Percentiles rank a stretch among this genome's conserved stretches.
These are phyloP conservation scores for Fagopyrum homotropicum DNA, from an alignment of 148 eudicot genomes.

Conservation along the genomic window DNA sequence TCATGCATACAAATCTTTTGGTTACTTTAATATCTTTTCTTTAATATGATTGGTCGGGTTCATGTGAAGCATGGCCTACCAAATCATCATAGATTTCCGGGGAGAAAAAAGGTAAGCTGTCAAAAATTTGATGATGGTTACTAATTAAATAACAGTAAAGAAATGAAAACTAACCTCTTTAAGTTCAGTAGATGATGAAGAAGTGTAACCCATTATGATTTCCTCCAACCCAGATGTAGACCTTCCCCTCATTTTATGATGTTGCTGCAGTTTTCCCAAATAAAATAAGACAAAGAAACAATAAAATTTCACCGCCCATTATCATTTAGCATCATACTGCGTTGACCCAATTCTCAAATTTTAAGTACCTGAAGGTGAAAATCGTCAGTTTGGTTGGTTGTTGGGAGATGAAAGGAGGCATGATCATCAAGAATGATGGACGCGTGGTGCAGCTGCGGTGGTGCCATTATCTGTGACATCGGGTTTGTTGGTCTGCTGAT, in stretches of 20 bases:
- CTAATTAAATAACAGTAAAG: not conserved
- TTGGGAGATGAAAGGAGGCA: slow-evolving; percentile 52
- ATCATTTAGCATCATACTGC: not conserved
- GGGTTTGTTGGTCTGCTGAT: slow-evolving; percentile 65
- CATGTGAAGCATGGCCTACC: slow-evolving; percentile 8
- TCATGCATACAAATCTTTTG: not conserved
- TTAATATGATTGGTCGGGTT: slow-evolving; percentile 7
- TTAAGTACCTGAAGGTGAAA: slow-evolving; percentile 52
- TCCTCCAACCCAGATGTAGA: slow-evolving; percentile 95
- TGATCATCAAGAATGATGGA: slow-evolving; percentile 54
- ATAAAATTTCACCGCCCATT: slow-evolving; percentile 23
- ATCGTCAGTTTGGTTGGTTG: slow-evolving; percentile 57
- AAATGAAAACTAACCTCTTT: slow-evolving; percentile 43
- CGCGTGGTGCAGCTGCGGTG: slow-evolving; percentile 65
- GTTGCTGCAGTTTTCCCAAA: slow-evolving; percentile 22
- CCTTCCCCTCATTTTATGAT: slow-evolving; percentile 73
- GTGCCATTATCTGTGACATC: slow-evolving; percentile 55
- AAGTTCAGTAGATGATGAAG: slow-evolving; percentile 31
- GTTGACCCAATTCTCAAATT: not conserved
- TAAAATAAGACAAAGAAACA: slow-evolving; percentile 5
- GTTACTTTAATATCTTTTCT: not conserved
- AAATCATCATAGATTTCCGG: slow-evolving; percentile 32
- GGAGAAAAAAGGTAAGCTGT: slow-evolving; percentile 21
- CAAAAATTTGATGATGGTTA: not conserved
- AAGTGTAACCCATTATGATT: slow-evolving; percentile 90